A percentile compares a stretch with the other conserved stretches of the same genome.
Evolutionary conservation across 2,329 filamentous ascomycete genomes (phyloP).

Genomic region (Sporothrix pseudoabietina): DNA sequence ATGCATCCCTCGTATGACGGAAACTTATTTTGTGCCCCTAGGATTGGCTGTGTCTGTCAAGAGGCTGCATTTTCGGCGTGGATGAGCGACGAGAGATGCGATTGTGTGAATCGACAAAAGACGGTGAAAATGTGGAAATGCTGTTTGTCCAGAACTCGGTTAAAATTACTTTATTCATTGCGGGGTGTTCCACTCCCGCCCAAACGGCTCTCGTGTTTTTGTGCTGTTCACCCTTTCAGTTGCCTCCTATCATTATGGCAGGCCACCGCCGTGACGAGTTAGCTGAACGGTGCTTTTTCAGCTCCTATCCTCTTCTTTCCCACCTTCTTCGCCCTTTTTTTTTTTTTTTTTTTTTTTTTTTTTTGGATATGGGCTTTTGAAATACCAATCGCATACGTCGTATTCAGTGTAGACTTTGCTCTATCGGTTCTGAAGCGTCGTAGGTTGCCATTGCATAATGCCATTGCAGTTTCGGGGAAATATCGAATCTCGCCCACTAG

Average conservation of each 20-base stretch:
- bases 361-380: neutral
- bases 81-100: neutral
- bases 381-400: neutral
- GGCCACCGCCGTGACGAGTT: neutral
- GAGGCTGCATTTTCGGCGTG: neutral
- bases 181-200: neutral
- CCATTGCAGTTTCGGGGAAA: constrained; percentile 2
- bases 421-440: neutral
- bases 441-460: constrained; percentile 5
- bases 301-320: neutral
- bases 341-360: neutral
- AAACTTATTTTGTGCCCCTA: neutral
- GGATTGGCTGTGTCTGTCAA: neutral
- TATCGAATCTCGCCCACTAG: neutral
- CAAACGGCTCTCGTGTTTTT: neutral
- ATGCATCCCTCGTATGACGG: neutral
- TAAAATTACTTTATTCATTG: neutral
- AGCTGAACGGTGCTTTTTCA: constrained; percentile 4
- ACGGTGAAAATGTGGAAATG: neutral
- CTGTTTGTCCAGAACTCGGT: neutral
- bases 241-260: neutral
- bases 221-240: neutral
- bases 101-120: neutral
- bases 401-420: no score
- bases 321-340: no score